A percentile compares a stretch with the other conserved stretches of the same genome.
phyloP scores from a whole-genome alignment of 257 asterid genomes.

The Jaltomata sinuosa region DNA sequence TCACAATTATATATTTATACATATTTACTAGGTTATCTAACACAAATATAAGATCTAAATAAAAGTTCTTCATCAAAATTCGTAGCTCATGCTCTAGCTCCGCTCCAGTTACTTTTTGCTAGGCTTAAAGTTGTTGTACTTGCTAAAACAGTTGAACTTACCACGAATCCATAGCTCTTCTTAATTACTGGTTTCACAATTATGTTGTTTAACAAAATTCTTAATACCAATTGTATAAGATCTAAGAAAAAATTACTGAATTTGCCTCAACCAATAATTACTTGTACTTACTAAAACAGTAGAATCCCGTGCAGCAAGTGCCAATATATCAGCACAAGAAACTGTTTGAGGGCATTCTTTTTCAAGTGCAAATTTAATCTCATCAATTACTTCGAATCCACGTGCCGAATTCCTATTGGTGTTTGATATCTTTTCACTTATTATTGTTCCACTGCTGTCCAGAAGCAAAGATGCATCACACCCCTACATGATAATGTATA shows the following conservation, averaged over 20 bases:
- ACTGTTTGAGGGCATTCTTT: conserved; percentile 71
- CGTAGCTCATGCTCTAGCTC: background rate
- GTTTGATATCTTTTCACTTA: conserved; percentile 57
- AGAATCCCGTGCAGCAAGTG: conserved; percentile 83
- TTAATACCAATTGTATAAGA: too few relatives aligned
- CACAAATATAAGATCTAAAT: background rate
- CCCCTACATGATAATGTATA: conserved; percentile 44
- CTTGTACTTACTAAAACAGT: conserved; percentile 48
- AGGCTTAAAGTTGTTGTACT: background rate
- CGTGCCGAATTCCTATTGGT: conserved; percentile 75
- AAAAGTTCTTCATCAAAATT: background rate
- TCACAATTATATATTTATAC: background rate
- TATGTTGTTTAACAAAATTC: too few relatives aligned
- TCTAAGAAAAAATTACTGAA: background rate
- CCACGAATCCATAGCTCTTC: background rate
- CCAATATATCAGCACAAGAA: conserved; percentile 81
- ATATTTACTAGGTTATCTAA: background rate
- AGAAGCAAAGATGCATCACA: conserved; percentile 85
- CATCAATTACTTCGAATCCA: conserved; percentile 77
- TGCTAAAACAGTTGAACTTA: background rate
- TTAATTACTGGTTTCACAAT: background rate
- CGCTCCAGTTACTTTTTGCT: background rate
- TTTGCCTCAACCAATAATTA: background rate
- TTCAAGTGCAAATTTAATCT: conserved; percentile 72
- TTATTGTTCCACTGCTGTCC: conserved; percentile 42